Evolutionary conservation across 305 asterid species (phyloP).

Genomic region (Fraxinus ornus): DNA sequence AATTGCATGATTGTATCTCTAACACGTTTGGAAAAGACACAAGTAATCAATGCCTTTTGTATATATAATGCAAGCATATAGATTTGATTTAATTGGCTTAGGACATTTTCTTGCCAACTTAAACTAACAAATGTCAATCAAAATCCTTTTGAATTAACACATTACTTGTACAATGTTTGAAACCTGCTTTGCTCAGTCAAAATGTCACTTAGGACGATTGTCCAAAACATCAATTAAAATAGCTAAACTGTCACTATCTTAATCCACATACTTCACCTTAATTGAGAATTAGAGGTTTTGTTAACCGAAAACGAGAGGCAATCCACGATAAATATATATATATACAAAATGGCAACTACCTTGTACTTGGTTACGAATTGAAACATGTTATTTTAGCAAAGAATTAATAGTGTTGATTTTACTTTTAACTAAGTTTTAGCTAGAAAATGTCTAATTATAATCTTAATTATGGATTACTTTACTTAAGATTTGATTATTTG

Average conservation of each 20-base stretch:
- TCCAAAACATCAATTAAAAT: conserved; percentile 7
- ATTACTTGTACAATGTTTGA: background rate
- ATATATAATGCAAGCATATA: background rate
- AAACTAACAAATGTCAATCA: conserved; percentile 14
- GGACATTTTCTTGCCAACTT: conserved; percentile 22
- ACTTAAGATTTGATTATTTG: conserved; percentile 23
- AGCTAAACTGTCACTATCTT: conserved; percentile 53
- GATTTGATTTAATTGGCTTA: background rate
- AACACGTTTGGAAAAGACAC: background rate
- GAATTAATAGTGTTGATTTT: conserved; percentile 42
- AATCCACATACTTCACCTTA: conserved; percentile 44
- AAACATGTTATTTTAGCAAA: conserved; percentile 17
- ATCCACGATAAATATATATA: conserved; percentile 41
- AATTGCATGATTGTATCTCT: background rate
- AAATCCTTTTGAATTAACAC: background rate
- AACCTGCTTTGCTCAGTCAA: conserved; percentile 3
- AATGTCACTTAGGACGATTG: conserved; percentile 7
- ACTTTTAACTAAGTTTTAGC: conserved; percentile 37
- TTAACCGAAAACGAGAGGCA: conserved; percentile 53
- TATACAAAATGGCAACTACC: conserved; percentile 49
- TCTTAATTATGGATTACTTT: conserved; percentile 48
- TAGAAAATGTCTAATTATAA: conserved; percentile 36
- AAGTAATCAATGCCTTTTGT: background rate
- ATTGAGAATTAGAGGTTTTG: conserved; percentile 19
- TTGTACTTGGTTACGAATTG: conserved; percentile 34